Conservation (phyloP, 371 early-diverging fungal species). For the Nosema muscidifuracis region DNA sequence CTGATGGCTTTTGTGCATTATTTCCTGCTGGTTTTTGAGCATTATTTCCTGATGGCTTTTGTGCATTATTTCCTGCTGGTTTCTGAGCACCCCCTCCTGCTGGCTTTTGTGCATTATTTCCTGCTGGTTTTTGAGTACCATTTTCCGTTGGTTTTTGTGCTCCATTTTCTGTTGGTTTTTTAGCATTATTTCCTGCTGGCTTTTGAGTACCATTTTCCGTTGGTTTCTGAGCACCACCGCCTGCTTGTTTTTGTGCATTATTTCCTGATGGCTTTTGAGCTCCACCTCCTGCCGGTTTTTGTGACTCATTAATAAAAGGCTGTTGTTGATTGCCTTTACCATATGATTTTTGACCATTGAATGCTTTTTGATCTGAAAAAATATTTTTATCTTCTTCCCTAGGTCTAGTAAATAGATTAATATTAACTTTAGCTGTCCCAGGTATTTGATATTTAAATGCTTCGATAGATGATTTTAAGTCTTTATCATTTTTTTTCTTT, state of each 20-base stretch:
- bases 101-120: not conserved
- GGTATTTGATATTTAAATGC: no score
- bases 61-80: not conserved
- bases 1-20: not conserved
- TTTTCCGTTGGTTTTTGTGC: not conserved
- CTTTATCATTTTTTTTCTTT: no score
- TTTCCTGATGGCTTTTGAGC: not conserved
- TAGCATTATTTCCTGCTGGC: not conserved
- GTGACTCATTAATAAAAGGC: not conserved
- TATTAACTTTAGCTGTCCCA: not conserved
- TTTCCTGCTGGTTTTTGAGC: not conserved
- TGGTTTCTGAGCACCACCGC: not conserved
- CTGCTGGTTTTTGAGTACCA: not conserved
- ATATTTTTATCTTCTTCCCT: no score
- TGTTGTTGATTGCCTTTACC: not conserved
- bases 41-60: not conserved
- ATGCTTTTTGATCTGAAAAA: no score
- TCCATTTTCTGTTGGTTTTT: not conserved
- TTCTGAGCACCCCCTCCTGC: not conserved
- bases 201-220: not conserved
- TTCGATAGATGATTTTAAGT: no score
- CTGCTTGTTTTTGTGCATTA: not conserved
- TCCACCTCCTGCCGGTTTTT: not conserved
- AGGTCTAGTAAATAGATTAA: no score
- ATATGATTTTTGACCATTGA: no score